Evolutionary conservation across 805 yeast genomes (phyloP).

Genomic region (Metschnikowia proteae): DNA sequence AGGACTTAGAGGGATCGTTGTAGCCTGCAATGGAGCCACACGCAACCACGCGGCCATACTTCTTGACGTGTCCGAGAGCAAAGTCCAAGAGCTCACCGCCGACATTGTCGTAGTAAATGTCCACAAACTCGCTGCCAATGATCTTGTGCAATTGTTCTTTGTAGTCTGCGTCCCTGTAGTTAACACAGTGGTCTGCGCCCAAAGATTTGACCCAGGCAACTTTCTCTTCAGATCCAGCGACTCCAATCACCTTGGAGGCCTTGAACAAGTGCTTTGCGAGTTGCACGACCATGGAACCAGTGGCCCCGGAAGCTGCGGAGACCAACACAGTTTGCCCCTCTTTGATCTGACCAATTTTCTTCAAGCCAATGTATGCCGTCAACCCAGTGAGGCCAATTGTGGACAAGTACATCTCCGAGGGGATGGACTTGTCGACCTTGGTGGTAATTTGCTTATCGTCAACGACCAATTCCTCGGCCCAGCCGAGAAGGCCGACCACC

Average conservation of each 20-base stretch:
- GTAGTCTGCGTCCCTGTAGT: conserved; percentile 33
- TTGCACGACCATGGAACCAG: conserved; percentile 58
- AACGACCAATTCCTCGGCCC: conserved; percentile 47
- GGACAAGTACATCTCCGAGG: conserved; percentile 25
- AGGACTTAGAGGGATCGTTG: conserved; percentile 38
- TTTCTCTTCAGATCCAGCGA: conserved; percentile 58
- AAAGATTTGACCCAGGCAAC: conserved; percentile 48
- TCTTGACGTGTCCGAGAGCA: conserved; percentile 16
- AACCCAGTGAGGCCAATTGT: conserved; percentile 54
- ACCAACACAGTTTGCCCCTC: conserved; percentile 47
- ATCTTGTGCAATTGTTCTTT: conserved; percentile 1
- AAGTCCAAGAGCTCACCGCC: conserved; percentile 24
- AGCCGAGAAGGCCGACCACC: conserved; percentile 36
- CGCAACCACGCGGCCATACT: conserved; percentile 44
- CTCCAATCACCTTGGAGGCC: conserved; percentile 54
- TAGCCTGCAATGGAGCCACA: conserved; percentile 64
- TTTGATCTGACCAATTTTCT: conserved; percentile 43
- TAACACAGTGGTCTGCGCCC: conserved; percentile 51
- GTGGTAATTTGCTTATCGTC: conserved; percentile 20
- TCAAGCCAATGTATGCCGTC: conserved; percentile 57
- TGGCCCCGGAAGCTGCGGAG: conserved; percentile 70
- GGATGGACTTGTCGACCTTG: conserved; percentile 17
- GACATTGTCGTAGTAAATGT: conserved; percentile 24
- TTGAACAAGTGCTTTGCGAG: conserved; percentile 49
- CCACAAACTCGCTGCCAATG: conserved; percentile 9